phyloP scores from a whole-genome alignment of 1,284 basidiomycete genomes.

The Apiotrichum gracile region DNA sequence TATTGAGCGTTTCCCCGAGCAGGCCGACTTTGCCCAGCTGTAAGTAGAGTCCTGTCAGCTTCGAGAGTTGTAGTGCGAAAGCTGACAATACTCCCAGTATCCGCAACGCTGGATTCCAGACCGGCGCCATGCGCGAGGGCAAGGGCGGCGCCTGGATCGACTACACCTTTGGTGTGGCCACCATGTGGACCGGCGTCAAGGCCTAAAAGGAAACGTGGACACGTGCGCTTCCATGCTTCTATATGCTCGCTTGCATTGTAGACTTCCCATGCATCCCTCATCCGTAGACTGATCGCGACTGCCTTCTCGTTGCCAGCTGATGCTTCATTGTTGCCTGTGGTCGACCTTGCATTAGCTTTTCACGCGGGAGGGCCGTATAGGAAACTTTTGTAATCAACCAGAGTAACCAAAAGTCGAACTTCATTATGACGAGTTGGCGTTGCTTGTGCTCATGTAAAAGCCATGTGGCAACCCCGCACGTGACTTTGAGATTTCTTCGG shows the following conservation, averaged over 20 bases:
- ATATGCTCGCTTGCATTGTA: neutral
- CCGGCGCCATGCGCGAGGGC: constrained; percentile 61
- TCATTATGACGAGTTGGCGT: too few relatives aligned
- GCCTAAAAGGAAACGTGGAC: neutral
- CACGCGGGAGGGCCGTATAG: too few relatives aligned
- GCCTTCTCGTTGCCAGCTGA: too few relatives aligned
- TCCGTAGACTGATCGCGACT: too few relatives aligned
- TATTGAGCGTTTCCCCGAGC: constrained; percentile 88
- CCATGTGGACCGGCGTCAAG: constrained; percentile 80
- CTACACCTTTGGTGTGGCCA: constrained; percentile 78
- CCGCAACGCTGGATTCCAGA: constrained; percentile 70
- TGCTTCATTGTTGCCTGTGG: too few relatives aligned
- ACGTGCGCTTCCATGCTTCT: neutral
- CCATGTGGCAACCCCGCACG: too few relatives aligned
- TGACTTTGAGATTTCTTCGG: too few relatives aligned
- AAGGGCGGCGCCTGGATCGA: constrained; percentile 85
- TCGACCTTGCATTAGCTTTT: too few relatives aligned
- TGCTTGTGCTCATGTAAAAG: too few relatives aligned
- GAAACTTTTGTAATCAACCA: too few relatives aligned
- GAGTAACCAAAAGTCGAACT: too few relatives aligned
- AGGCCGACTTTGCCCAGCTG: constrained; percentile 86
- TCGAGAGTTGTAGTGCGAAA: neutral
- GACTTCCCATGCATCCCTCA: neutral
- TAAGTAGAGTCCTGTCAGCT: constrained; percentile 24
- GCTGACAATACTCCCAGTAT: constrained; percentile 7